phyloP scores from a whole-genome alignment of 148 eudicot species.

The Gaultheria prostrata region DNA sequence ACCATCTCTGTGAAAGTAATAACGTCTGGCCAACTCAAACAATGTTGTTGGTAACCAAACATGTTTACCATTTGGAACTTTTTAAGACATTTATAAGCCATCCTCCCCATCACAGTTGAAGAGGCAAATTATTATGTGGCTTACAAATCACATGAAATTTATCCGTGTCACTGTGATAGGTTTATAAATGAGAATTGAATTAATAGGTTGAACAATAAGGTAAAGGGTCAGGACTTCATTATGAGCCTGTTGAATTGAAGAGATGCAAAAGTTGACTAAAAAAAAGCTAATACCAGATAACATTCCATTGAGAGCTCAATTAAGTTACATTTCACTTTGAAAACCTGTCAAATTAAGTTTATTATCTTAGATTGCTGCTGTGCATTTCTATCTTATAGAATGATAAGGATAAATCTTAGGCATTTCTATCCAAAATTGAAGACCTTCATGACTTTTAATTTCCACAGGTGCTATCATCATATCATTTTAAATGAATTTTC shows the following conservation, averaged over 20 bases:
- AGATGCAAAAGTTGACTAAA: background rate
- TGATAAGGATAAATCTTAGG: background rate
- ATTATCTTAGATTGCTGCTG: background rate
- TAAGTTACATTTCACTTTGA: background rate
- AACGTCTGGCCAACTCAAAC: background rate
- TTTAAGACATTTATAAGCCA: background rate
- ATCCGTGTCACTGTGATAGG: background rate
- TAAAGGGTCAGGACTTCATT: background rate
- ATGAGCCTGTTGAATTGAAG: background rate
- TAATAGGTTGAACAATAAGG: background rate
- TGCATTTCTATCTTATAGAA: background rate
- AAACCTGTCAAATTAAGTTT: background rate
- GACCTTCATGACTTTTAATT: background rate
- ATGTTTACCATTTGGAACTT: background rate
- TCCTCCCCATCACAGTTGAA: background rate
- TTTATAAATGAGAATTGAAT: background rate
- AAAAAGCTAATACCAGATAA: background rate
- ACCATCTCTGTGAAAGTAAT: background rate
- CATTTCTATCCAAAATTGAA: background rate
- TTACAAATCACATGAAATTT: background rate
- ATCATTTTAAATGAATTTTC: background rate
- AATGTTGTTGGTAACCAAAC: background rate
- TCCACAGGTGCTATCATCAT: background rate
- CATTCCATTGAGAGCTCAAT: background rate
- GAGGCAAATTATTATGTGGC: background rate